A percentile compares a stretch with the other conserved stretches of the same genome.
These are phyloP conservation scores for Kalanchoe fedtschenkoi DNA, from an alignment of 164 flowering plant genomes.

Conservation along the genomic window DNA sequence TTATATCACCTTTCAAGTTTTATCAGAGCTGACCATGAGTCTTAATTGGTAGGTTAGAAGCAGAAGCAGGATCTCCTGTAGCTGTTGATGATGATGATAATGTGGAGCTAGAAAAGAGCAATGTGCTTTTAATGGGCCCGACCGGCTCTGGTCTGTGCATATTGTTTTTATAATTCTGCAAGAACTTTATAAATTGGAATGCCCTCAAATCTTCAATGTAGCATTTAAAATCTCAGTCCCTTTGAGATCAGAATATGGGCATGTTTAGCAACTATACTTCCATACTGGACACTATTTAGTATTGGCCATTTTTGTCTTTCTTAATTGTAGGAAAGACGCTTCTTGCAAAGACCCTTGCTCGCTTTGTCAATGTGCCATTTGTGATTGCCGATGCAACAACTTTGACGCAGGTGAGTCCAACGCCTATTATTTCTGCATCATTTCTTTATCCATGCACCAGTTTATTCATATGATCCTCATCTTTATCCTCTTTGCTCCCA, in stretches of 20 bases:
- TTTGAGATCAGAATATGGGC: background rate
- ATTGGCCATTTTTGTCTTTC: conserved; percentile 5
- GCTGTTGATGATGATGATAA: conserved; percentile 50
- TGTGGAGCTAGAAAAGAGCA: conserved; percentile 95
- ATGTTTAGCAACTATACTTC: background rate
- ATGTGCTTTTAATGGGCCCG: conserved; percentile 97
- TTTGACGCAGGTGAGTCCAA: conserved; percentile 70
- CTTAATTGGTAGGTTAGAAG: conserved; percentile 52
- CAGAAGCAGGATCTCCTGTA: conserved; percentile 28
- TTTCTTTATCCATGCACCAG: background rate
- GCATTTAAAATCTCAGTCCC: background rate
- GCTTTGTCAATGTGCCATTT: conserved; percentile 95
- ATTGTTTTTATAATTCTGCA: background rate
- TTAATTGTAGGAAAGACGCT: conserved; percentile 73
- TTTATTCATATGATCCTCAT: background rate
- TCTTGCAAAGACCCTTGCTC: conserved; percentile 93
- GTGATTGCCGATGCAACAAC: conserved; percentile 98
- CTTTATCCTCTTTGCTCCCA: background rate
- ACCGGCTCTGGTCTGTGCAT: conserved; percentile 79
- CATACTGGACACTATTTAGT: background rate
- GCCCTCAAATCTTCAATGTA: background rate
- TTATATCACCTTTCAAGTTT: background rate
- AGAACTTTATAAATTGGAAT: background rate
- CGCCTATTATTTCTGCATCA: background rate
- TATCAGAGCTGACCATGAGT: conserved; percentile 10